These are phyloP conservation scores for Tricholoma terreum DNA, from an alignment of 768 basidiomycete genomes.

Conservation along the genomic window DNA sequence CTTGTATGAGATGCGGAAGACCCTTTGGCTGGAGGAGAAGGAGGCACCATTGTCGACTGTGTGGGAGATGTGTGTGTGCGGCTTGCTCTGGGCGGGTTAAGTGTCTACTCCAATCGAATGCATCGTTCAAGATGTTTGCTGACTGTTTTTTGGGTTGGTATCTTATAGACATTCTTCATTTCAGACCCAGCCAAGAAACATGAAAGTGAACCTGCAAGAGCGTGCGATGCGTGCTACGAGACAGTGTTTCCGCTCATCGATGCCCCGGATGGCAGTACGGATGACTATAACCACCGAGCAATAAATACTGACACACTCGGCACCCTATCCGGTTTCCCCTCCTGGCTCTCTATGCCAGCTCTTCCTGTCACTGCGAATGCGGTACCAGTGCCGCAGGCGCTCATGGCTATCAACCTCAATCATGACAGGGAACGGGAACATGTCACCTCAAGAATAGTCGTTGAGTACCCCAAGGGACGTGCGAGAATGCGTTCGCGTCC, in stretches of 20 bases:
- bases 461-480: slow-evolving; percentile 21
- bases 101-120: slow-evolving; percentile 13
- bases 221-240: slow-evolving; percentile 85
- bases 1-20: slow-evolving; percentile 81
- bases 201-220: slow-evolving; percentile 59
- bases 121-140: neutral
- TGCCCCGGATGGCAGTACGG: slow-evolving; percentile 13
- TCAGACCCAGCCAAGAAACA: slow-evolving; percentile 49
- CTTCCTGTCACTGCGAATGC: slow-evolving; percentile 38
- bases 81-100: slow-evolving; percentile 75
- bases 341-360: slow-evolving; percentile 57
- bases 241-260: slow-evolving; percentile 73
- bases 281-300: neutral
- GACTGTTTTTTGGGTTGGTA: slow-evolving; percentile 4
- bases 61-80: slow-evolving; percentile 85
- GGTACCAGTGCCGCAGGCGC: slow-evolving; percentile 25
- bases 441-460: slow-evolving; percentile 11
- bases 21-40: slow-evolving; percentile 76
- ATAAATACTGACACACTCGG: slow-evolving; percentile 38
- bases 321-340: slow-evolving; percentile 50
- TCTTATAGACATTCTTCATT: slow-evolving; percentile 89
- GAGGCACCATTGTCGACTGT: slow-evolving; percentile 84
- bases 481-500: slow-evolving; percentile 44
- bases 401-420: slow-evolving; percentile 54
- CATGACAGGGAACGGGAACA: slow-evolving; percentile 28